Percentiles rank a stretch among this genome's conserved stretches.
Evolutionary conservation across 495 filamentous ascomycete species (phyloP).

Genomic region (Podospora pseudoanserina): DNA sequence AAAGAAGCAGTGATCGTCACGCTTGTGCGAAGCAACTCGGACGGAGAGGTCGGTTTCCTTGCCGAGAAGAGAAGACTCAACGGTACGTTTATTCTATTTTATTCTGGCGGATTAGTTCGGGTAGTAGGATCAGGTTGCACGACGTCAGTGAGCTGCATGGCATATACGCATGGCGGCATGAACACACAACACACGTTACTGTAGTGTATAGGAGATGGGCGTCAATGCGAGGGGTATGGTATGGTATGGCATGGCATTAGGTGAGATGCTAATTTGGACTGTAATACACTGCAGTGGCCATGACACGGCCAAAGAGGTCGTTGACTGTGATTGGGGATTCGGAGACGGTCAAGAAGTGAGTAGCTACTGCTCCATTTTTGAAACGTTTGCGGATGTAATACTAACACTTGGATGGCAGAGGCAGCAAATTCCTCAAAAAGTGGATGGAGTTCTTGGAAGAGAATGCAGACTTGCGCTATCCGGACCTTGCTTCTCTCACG

Average conservation of each 20-base stretch:
- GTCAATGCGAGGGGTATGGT: conserved; percentile 19
- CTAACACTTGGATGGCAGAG: conserved; percentile 44
- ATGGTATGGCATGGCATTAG: no score
- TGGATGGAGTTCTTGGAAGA: conserved; percentile 92
- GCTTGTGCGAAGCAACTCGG: conserved; percentile 82
- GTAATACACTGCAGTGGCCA: conserved; percentile 61
- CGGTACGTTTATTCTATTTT: conserved; percentile 51
- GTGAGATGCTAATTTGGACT: conserved; percentile 1
- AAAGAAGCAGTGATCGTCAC: conserved; percentile 94
- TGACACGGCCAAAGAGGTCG: conserved; percentile 89
- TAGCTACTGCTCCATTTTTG: conserved; percentile 21
- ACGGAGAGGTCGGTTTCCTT: conserved; percentile 87
- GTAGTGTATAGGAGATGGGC: conserved; percentile 6
- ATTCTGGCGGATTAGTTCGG: not conserved
- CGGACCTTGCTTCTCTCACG: conserved; percentile 58
- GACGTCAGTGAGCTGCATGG: conserved; percentile 6
- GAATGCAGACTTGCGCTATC: conserved; percentile 79
- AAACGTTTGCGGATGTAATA: not conserved
- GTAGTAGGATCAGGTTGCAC: not conserved
- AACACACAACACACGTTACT: not conserved
- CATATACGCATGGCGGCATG: not conserved
- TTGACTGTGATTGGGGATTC: conserved; percentile 89
- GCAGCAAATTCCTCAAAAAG: conserved; percentile 73
- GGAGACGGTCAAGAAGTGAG: conserved; percentile 82
- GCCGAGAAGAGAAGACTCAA: conserved; percentile 91